Evolutionary conservation across 2,329 filamentous ascomycete species (phyloP).

Genomic region (Teratosphaeria nubilosa): DNA sequence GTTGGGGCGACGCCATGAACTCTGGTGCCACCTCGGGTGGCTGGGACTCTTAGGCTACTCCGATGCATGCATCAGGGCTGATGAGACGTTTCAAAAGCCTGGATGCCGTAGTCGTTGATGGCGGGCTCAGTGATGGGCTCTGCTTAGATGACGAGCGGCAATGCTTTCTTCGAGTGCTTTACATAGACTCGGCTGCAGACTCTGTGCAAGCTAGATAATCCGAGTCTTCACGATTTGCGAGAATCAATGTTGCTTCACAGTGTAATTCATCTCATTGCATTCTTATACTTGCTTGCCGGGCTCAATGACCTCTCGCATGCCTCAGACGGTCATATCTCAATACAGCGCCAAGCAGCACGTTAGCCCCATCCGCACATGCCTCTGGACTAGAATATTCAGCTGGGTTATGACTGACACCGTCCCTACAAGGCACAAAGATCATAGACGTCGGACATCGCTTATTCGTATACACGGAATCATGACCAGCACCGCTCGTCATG

Average conservation of each 20-base stretch:
- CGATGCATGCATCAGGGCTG: background rate
- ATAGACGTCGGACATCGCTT: constrained; percentile 38
- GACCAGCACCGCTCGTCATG: constrained; percentile 56
- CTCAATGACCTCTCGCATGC: background rate
- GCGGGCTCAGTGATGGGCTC: background rate
- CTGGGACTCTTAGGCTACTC: background rate
- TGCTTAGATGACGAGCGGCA: constrained; percentile 1
- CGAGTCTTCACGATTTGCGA: constrained; percentile 6
- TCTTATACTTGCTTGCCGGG: background rate
- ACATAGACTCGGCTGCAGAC: constrained; percentile 10
- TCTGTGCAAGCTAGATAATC: constrained; percentile 20
- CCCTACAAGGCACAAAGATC: constrained; percentile 39
- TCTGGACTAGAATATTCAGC: constrained; percentile 36
- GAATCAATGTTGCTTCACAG: background rate
- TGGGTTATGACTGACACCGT: constrained; percentile 40
- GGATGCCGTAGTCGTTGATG: background rate
- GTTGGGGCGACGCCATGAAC: constrained; percentile 5
- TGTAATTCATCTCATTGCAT: background rate
- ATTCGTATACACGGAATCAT: constrained; percentile 43
- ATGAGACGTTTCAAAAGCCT: background rate
- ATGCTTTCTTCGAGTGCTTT: constrained; percentile 1
- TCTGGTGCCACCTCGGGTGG: background rate
- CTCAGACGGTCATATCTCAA: constrained; percentile 37
- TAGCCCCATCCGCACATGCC: constrained; percentile 37
- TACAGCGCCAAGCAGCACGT: constrained; percentile 42